Evolutionary conservation across 176 grass and related monocot species (phyloP).

Genomic region (Calamus simplicifolius): DNA sequence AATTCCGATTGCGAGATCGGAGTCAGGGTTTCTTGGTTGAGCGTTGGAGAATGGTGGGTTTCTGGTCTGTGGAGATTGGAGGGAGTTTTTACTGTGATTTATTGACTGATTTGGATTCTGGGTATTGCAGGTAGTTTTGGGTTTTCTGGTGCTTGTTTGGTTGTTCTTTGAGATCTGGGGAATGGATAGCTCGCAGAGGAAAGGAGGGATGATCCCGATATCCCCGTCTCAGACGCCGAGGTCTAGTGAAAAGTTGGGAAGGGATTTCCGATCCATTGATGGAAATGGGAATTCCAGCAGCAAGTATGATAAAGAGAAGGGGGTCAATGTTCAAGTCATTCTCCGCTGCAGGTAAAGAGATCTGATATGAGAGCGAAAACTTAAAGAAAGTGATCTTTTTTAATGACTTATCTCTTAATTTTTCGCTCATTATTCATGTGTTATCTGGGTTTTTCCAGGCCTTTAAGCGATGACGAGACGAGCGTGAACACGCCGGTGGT

Average conservation of each 20-base stretch:
- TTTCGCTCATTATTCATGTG: not conserved
- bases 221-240: slow-evolving; percentile 64
- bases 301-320: slow-evolving; percentile 85
- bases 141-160: no score
- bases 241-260: slow-evolving; percentile 58
- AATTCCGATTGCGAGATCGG: no score
- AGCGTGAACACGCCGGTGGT: slow-evolving; percentile 76
- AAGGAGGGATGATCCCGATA: slow-evolving; percentile 37
- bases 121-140: no score
- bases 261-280: slow-evolving; percentile 67
- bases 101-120: no score
- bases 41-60: no score
- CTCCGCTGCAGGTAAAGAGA: slow-evolving; percentile 79
- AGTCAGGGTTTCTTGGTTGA: no score
- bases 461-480: slow-evolving; percentile 87
- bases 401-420: not conserved
- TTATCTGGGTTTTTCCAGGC: slow-evolving; percentile 37
- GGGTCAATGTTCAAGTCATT: slow-evolving; percentile 99
- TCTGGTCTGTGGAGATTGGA: no score
- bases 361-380: no score
- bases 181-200: slow-evolving; percentile 60
- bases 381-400: not conserved
- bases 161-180: not conserved
- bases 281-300: slow-evolving; percentile 42
- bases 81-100: no score